A percentile compares a stretch with the other conserved stretches of the same genome.
Evolutionary conservation across 306 rosid species (phyloP).

Genomic region (Alnus glutinosa): DNA sequence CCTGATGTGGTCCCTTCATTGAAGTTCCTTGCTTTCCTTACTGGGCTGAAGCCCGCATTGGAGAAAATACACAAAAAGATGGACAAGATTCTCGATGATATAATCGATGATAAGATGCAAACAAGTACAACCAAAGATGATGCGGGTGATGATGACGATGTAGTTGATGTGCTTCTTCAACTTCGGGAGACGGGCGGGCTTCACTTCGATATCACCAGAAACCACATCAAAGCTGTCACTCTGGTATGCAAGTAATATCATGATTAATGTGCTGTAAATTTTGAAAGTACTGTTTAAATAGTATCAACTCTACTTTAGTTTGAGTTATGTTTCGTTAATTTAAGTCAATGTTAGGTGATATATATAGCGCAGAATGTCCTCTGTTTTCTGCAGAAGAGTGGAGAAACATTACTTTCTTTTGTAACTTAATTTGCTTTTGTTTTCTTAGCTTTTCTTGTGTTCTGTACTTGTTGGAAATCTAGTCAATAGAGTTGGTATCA

Average conservation of each 20-base stretch:
- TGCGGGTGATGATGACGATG: not conserved
- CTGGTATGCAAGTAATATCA: conserved; percentile 3
- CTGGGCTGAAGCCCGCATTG: not conserved
- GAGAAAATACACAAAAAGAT: not conserved
- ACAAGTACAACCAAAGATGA: not conserved
- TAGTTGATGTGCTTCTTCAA: conserved; percentile 13
- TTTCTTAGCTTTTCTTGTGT: no score
- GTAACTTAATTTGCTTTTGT: no score
- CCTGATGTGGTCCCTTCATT: conserved; percentile 22
- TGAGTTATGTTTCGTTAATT: no score
- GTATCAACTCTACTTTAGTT: no score
- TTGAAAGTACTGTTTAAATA: no score
- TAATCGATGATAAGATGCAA: conserved; percentile 7
- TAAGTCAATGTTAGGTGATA: no score
- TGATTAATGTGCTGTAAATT: no score
- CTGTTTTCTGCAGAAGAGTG: no score
- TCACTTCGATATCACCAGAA: not conserved
- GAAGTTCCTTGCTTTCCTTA: not conserved
- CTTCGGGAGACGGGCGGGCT: not conserved
- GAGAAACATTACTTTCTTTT: no score
- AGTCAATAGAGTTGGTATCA: no score
- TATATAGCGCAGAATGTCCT: no score
- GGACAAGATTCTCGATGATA: conserved; percentile 19
- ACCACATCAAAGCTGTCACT: conserved; percentile 14
- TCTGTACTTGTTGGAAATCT: no score